Conservation (phyloP, 257 asterid species). For the Przewalskia tangutica region DNA sequence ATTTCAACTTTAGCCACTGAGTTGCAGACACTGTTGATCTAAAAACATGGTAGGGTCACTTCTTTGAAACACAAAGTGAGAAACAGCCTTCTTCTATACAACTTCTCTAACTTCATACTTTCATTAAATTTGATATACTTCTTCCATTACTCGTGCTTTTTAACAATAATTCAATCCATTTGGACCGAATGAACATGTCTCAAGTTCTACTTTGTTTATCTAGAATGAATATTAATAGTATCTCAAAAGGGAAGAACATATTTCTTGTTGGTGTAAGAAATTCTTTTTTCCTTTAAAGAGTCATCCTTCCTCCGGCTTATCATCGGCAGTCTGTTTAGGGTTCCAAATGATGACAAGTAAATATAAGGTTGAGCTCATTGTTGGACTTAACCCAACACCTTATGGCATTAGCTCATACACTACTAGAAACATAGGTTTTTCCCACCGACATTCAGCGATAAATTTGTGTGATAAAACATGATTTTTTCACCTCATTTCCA, state of each 20-base stretch:
- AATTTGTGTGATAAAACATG: no score
- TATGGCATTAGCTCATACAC: no score
- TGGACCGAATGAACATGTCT: constrained; percentile 22
- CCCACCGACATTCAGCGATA: no score
- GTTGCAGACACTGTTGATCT: background rate
- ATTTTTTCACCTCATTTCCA: no score
- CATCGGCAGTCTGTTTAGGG: no score
- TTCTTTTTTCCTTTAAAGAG: no score
- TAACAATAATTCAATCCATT: constrained; percentile 15
- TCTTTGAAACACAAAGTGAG: background rate
- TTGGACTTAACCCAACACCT: no score
- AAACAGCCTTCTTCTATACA: constrained; percentile 7
- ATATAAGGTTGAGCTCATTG: no score
- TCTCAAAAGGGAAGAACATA: background rate
- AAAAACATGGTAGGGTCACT: constrained; percentile 7
- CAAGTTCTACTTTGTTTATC: background rate
- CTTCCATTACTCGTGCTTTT: constrained; percentile 11
- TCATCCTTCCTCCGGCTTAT: no score
- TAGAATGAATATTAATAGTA: background rate
- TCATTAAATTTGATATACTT: background rate
- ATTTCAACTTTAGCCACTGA: background rate
- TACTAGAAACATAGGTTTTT: no score
- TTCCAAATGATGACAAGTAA: no score
- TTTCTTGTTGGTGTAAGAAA: no score
- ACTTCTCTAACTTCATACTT: background rate